Percentiles rank a stretch among this genome's conserved stretches.
Evolutionary conservation across 371 early-diverging fungal genomes (phyloP).

Genomic region (Saksenaea oblongispora): DNA sequence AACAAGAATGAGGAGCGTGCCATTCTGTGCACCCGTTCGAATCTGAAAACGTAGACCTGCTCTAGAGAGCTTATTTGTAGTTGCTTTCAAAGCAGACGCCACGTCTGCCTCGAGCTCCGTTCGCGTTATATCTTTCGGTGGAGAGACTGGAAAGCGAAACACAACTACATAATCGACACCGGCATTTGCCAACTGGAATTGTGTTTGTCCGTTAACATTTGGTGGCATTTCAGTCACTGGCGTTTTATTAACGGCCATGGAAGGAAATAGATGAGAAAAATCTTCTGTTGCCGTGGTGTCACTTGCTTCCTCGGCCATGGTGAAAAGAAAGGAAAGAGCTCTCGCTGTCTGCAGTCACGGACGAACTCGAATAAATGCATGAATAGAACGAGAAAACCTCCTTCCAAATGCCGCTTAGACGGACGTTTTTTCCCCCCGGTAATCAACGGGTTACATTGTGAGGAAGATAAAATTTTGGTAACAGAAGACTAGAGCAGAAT

Average conservation of each 20-base stretch:
- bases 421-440: too few relatives aligned
- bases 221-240: neutral
- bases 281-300: neutral
- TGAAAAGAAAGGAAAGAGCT: neutral
- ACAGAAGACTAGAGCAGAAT: too few relatives aligned
- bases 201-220: neutral
- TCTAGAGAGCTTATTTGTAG: constrained; percentile 25
- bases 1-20: constrained; percentile 30
- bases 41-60: constrained; percentile 37
- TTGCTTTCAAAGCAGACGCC: constrained; percentile 9
- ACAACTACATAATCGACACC: constrained; percentile 55
- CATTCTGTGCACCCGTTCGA: constrained; percentile 34
- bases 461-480: too few relatives aligned
- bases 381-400: too few relatives aligned
- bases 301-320: neutral
- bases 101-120: constrained; percentile 25
- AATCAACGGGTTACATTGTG: too few relatives aligned
- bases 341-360: too few relatives aligned
- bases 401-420: too few relatives aligned
- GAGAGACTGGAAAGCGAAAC: constrained; percentile 31
- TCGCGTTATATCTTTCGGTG: constrained; percentile 12
- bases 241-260: neutral
- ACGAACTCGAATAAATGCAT: too few relatives aligned
- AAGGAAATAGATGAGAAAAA: neutral
- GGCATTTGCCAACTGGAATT: constrained; percentile 12